These are phyloP conservation scores for Chalaropsis thielavioides DNA, from an alignment of 2,329 filamentous ascomycete species.

Conservation along the genomic window DNA sequence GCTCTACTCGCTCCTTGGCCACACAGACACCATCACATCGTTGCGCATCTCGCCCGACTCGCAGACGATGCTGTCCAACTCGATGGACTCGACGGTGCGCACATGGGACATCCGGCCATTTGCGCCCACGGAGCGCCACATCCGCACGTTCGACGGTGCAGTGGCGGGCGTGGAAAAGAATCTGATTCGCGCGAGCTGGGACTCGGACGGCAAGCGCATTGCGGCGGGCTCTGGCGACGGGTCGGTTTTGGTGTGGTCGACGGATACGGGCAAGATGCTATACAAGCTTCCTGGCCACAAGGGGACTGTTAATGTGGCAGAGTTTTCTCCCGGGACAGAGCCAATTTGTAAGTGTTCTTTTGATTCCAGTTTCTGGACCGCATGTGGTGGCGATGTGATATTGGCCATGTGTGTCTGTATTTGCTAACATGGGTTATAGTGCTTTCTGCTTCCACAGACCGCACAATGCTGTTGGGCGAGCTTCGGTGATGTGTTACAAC, in stretches of 20 bases:
- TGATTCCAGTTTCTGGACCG: not conserved
- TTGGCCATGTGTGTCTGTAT: not conserved
- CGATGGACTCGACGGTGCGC: conserved; percentile 83
- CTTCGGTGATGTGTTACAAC: conserved; percentile 27
- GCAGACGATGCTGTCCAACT: conserved; percentile 77
- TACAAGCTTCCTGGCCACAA: conserved; percentile 95
- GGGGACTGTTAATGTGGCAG: conserved; percentile 86
- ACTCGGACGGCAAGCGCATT: conserved; percentile 69
- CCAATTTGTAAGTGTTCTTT: conserved; percentile 59
- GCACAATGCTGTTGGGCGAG: conserved; percentile 71
- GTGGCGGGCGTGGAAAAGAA: conserved; percentile 82
- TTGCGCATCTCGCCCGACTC: conserved; percentile 85
- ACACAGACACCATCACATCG: conserved; percentile 84
- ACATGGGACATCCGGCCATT: conserved; percentile 97
- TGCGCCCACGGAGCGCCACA: conserved; percentile 70
- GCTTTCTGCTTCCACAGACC: conserved; percentile 79
- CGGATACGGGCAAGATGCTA: conserved; percentile 70
- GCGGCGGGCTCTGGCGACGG: conserved; percentile 82
- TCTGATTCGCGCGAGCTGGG: conserved; percentile 80
- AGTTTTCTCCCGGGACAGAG: conserved; percentile 73
- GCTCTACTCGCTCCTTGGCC: conserved; percentile 75
- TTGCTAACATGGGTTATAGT: conserved; percentile 42
- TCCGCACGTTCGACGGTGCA: conserved; percentile 86
- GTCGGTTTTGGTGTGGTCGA: conserved; percentile 83
- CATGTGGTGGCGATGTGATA: not conserved